These are phyloP conservation scores for Schizopora paradoxa DNA, from an alignment of 1,284 basidiomycete genomes.

Conservation along the genomic window DNA sequence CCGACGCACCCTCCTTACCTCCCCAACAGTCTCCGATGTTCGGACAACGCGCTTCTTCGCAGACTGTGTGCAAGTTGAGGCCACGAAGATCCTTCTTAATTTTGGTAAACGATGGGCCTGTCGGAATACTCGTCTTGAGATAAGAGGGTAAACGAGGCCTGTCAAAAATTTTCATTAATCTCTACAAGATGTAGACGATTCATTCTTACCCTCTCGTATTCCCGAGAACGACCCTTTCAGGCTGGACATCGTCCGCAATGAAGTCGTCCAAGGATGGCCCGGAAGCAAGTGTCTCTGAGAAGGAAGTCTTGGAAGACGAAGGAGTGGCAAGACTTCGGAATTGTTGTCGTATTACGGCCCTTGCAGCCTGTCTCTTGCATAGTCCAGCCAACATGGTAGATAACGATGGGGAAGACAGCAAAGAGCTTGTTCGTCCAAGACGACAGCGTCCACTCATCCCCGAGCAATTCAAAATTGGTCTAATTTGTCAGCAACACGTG, in stretches of 20 bases:
- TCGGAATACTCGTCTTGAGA: slow-evolving; percentile 92
- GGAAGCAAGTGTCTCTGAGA: slow-evolving; percentile 56
- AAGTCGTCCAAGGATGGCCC: slow-evolving; percentile 87
- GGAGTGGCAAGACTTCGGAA: slow-evolving; percentile 44
- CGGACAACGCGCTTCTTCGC: slow-evolving; percentile 97
- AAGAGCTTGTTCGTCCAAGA: too few relatives aligned
- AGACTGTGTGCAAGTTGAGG: slow-evolving; percentile 90
- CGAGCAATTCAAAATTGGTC: too few relatives aligned
- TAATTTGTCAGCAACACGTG: too few relatives aligned
- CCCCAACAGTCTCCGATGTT: slow-evolving; percentile 99
- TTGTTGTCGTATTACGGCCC: slow-evolving; percentile 19
- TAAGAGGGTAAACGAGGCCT: slow-evolving; percentile 89
- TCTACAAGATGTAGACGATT: background rate
- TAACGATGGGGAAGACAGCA: too few relatives aligned
- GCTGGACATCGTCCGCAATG: slow-evolving; percentile 51
- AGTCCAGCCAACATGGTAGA: too few relatives aligned
- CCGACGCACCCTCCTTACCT: slow-evolving; percentile 71
- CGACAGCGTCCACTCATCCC: too few relatives aligned
- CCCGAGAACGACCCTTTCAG: slow-evolving; percentile 70
- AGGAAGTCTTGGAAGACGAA: slow-evolving; percentile 39
- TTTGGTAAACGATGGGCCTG: slow-evolving; percentile 81
- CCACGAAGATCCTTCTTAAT: slow-evolving; percentile 96
- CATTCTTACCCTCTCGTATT: slow-evolving; percentile 66
- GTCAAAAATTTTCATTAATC: slow-evolving; percentile 1
- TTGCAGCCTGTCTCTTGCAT: too few relatives aligned